Evolutionary conservation across 1,139 yeast species (phyloP), one percentile per base, ranked within the genome.

Genomic region (Oligophagozyma castellii): DNA sequence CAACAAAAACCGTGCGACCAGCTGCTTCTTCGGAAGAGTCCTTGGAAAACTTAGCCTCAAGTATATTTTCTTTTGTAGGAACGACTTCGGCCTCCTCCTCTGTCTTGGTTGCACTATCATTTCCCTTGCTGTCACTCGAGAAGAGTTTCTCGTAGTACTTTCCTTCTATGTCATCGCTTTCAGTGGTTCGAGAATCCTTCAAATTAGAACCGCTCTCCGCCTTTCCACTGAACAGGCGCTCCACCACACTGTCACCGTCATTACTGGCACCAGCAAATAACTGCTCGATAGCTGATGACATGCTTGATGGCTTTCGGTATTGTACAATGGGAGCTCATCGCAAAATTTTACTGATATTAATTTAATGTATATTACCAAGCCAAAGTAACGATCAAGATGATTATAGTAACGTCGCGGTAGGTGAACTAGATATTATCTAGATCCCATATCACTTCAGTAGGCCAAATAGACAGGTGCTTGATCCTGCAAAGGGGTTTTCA

Each of bases 1-100:
- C 96, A 8, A 92, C 76, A 49, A 92, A 92, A 1, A 86, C 62
- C 0, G 98, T 89, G 43, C 77, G 67, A 44, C 81, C 89, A 2
- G 95, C 93, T 54, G 84, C n/a, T n/a, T n/a, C n/a, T n/a, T n/a
- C n/a, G n/a, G n/a, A n/a, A n/a, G n/a, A n/a, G n/a, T n/a, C n/a
- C n/a, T n/a, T n/a, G n/a, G n/a, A n/a, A n/a, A n/a, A n/a, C n/a
- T n/a, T n/a, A n/a, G n/a, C n/a, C n/a, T n/a, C n/a, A n/a, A n/a
- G n/a, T n/a, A n/a, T n/a, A n/a, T n/a, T n/a, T n/a, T n/a, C n/a
- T n/a, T n/a, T n/a, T n/a, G n/a, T n/a, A n/a, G n/a, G n/a, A n/a
- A n/a, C n/a, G n/a, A n/a, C n/a, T n/a, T n/a, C n/a, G n/a, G n/a
- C 8, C 20, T 18, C 20, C 20, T 18, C 20, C 7, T 7, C 7